A percentile compares a stretch with the other conserved stretches of the same genome.
phyloP scores from a whole-genome alignment of 352 stramenopile species.

The Globisporangium barbulae region DNA sequence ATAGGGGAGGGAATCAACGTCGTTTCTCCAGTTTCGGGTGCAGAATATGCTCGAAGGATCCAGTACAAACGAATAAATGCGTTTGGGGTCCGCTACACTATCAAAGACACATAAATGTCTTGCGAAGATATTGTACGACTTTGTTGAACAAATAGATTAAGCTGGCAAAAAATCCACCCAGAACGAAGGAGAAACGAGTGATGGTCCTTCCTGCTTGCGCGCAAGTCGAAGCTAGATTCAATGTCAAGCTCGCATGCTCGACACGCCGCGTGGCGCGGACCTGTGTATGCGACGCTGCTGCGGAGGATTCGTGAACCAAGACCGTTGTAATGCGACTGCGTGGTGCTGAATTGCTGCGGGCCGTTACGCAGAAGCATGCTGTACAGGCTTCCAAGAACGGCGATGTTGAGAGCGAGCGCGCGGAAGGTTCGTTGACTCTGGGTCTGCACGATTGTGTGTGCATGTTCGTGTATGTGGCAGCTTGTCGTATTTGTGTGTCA shows the following conservation, averaged over 20 bases:
- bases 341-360: neutral
- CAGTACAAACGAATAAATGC: neutral
- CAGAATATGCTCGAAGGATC: conserved; percentile 9
- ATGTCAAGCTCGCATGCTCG: neutral
- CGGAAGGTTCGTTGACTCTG: neutral
- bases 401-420: neutral
- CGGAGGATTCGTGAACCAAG: too few relatives aligned
- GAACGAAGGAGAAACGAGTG: neutral
- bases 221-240: neutral
- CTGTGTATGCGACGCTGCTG: neutral
- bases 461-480: too few relatives aligned
- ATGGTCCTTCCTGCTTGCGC: neutral
- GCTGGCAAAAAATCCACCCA: neutral
- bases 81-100: neutral
- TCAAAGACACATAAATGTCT: neutral
- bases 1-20: neutral
- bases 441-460: neutral
- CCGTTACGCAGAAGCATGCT: neutral
- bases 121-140: neutral
- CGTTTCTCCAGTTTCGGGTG: conserved; percentile 6
- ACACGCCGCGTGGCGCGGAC: too few relatives aligned
- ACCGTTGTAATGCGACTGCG: neutral
- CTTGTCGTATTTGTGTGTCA: too few relatives aligned
- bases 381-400: neutral
- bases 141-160: neutral